Evolutionary conservation across 345 rosid genomes (phyloP).

Genomic region (Eucalyptus erythrocorys): DNA sequence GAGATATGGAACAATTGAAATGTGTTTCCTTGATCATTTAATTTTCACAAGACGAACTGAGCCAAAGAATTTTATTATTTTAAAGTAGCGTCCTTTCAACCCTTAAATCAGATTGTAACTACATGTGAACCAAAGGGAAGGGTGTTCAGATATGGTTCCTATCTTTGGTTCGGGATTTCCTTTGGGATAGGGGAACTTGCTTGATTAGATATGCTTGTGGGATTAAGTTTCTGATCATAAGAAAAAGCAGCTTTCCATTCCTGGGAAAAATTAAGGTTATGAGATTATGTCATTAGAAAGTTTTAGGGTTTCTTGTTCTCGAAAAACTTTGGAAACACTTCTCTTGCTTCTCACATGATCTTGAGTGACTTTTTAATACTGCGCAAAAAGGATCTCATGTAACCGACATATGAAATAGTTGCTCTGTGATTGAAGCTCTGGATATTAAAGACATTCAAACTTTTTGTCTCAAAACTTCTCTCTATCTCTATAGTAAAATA

Average conservation of each 20-base stretch:
- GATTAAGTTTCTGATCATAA: neutral
- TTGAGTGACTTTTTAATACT: neutral
- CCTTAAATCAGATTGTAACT: neutral
- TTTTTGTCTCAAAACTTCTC: neutral
- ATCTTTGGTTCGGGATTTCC: neutral
- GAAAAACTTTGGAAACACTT: neutral
- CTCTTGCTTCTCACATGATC: neutral
- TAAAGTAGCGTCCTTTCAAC: neutral
- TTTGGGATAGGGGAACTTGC: neutral
- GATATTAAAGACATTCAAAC: neutral
- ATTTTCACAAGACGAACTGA: neutral
- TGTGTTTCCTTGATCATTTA: neutral
- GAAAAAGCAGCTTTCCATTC: neutral
- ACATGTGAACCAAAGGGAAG: neutral
- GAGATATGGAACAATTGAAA: neutral
- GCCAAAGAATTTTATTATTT: neutral
- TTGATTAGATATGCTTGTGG: neutral
- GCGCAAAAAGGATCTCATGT: neutral
- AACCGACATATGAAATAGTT: neutral
- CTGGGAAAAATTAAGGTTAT: neutral
- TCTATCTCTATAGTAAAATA: neutral
- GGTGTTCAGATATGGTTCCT: neutral
- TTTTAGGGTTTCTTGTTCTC: neutral
- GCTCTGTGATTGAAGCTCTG: neutral
- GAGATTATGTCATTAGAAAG: neutral